Evolutionary conservation across 768 basidiomycete genomes (phyloP).

Genomic region (Heimioporus sp.): DNA sequence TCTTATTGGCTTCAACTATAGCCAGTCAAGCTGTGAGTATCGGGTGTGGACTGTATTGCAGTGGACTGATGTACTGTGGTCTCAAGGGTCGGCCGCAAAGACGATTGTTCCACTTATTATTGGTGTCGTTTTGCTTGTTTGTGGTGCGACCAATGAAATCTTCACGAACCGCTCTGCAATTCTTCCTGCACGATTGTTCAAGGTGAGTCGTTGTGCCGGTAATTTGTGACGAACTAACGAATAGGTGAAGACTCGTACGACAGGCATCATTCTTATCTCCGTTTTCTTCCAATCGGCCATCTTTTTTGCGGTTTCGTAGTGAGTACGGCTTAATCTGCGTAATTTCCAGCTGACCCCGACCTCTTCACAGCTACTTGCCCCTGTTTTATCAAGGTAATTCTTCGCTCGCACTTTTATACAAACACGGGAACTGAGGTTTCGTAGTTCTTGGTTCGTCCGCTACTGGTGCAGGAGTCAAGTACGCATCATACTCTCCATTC

Average conservation of each 20-base stretch:
- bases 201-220: slow-evolving; percentile 35
- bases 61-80: neutral
- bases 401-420: neutral
- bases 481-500: slow-evolving; percentile 10
- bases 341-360: neutral
- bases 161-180: slow-evolving; percentile 67
- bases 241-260: slow-evolving; percentile 62
- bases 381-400: slow-evolving; percentile 63
- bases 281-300: slow-evolving; percentile 61
- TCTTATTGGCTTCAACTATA: slow-evolving; percentile 70
- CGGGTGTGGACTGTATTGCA: neutral
- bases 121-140: slow-evolving; percentile 52
- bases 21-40: slow-evolving; percentile 62
- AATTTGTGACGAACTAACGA: neutral
- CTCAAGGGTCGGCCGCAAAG: slow-evolving; percentile 52
- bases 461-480: slow-evolving; percentile 67
- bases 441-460: slow-evolving; percentile 68
- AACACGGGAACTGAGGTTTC: slow-evolving; percentile 7
- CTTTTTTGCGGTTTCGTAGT: slow-evolving; percentile 50
- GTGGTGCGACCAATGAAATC: slow-evolving; percentile 55
- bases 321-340: neutral
- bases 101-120: slow-evolving; percentile 64
- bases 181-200: slow-evolving; percentile 72
- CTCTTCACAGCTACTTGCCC: slow-evolving; percentile 54
- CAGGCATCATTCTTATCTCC: slow-evolving; percentile 53